phyloP scores from a whole-genome alignment of 1,284 basidiomycete genomes.

The Inonotus hispidus region DNA sequence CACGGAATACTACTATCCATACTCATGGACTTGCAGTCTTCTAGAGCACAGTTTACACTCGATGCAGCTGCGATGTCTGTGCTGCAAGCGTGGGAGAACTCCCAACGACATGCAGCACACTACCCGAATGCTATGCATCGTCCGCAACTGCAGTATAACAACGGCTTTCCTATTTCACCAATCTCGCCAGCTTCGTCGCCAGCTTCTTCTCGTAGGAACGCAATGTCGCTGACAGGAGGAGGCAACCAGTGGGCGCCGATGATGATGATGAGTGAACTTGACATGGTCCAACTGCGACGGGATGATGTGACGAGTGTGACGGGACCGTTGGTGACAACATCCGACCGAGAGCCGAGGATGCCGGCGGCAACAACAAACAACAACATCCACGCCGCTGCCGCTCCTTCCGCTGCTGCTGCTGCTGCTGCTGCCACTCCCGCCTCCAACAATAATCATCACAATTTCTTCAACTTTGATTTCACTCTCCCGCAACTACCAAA shows the following conservation, averaged over 20 bases:
- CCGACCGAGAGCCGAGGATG: slow-evolving; percentile 41
- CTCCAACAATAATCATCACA: neutral
- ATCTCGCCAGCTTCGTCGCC: neutral
- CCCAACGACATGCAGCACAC: neutral
- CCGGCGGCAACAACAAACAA: neutral
- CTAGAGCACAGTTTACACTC: neutral
- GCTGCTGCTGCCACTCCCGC: too few relatives aligned
- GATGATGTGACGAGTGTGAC: neutral
- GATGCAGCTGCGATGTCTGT: neutral
- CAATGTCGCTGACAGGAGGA: neutral
- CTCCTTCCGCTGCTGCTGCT: too few relatives aligned
- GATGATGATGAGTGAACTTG: slow-evolving; percentile 8
- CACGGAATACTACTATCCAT: neutral
- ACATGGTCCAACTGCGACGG: slow-evolving; percentile 9
- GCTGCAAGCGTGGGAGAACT: slow-evolving; percentile 5
- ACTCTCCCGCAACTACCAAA: slow-evolving; percentile 2
- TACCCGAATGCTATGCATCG: slow-evolving; percentile 25
- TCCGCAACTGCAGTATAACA: neutral
- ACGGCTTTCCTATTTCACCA: neutral
- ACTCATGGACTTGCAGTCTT: slow-evolving; percentile 4
- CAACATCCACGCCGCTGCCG: neutral
- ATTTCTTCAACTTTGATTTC: slow-evolving; percentile 16
- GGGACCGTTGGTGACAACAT: neutral
- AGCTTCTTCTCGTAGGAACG: neutral
- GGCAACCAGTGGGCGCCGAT: neutral